A percentile compares a stretch with the other conserved stretches of the same genome.
These are phyloP conservation scores for Anisodus tanguticus DNA, from an alignment of 257 asterid species.

Conservation along the genomic window DNA sequence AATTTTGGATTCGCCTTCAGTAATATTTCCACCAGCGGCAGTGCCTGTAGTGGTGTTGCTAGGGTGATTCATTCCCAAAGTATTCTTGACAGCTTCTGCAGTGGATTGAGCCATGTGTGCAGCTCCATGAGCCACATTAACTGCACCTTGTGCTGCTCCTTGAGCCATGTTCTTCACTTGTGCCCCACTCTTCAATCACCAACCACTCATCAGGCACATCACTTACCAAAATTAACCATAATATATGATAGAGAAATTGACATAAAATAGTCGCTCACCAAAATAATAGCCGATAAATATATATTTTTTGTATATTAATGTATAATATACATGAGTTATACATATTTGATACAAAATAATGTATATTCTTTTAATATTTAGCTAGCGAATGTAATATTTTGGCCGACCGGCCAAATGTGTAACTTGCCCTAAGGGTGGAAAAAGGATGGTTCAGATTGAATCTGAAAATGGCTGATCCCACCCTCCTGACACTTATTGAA, in stretches of 20 bases:
- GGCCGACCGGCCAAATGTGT: no score
- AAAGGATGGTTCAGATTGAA: background rate
- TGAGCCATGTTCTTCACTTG: constrained; percentile 17
- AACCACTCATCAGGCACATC: background rate
- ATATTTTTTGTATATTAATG: no score
- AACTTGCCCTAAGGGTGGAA: background rate
- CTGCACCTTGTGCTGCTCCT: background rate
- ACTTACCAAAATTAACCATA: background rate
- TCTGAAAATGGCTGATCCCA: no score
- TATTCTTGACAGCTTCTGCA: background rate
- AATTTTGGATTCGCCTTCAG: background rate
- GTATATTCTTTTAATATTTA: no score
- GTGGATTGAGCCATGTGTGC: background rate
- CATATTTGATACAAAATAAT: no score
- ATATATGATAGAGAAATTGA: background rate
- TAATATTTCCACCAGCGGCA: background rate
- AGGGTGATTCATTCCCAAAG: background rate
- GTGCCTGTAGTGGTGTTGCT: background rate
- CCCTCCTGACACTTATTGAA: background rate
- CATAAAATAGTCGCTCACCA: no score
- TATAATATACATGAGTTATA: no score
- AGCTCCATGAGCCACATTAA: background rate
- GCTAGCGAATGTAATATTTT: no score
- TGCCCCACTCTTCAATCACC: background rate
- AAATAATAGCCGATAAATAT: no score